Evolutionary conservation across 805 yeast genomes (phyloP).

Genomic region (Dipodascus albidus): DNA sequence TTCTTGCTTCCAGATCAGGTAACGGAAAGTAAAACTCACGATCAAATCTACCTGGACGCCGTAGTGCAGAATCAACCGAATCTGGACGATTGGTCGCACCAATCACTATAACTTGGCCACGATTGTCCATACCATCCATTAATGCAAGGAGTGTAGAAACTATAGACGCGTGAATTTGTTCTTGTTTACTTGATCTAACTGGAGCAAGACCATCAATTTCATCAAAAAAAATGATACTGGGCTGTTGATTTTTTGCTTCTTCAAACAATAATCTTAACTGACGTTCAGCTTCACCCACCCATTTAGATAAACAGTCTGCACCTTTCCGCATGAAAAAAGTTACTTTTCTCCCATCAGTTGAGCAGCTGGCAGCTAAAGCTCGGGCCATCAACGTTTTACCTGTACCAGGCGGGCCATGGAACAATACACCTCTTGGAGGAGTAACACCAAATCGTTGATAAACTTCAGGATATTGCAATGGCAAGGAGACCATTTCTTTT

Average conservation of each 20-base stretch:
- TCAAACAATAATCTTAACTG: conserved; percentile 84
- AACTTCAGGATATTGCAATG: conserved; percentile 85
- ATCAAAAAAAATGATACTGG: conserved; percentile 91
- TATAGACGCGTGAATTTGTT: conserved; percentile 95
- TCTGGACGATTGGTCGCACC: conserved; percentile 98
- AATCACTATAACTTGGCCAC: conserved; percentile 96
- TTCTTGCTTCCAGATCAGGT: conserved; percentile 73
- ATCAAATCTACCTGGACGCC: conserved; percentile 96
- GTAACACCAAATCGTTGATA: conserved; percentile 83
- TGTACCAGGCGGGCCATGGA: conserved; percentile 99
- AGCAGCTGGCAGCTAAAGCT: conserved; percentile 91
- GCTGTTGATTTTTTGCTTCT: conserved; percentile 93
- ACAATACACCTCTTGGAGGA: conserved; percentile 94
- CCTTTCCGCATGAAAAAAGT: conserved; percentile 98
- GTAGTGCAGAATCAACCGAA: conserved; percentile 93
- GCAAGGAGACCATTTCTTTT: conserved; percentile 94
- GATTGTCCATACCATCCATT: conserved; percentile 98
- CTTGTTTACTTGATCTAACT: conserved; percentile 93
- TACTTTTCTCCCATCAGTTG: conserved; percentile 72
- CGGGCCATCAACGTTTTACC: conserved; percentile 98
- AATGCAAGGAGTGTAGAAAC: conserved; percentile 89
- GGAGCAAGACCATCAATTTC: conserved; percentile 99
- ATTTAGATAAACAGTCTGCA: conserved; percentile 90
- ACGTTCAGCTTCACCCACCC: conserved; percentile 99
- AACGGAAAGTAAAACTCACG: conserved; percentile 93